Base-by-base conservation (phyloP, 805 yeast species). In the Starmerella lactis-condensi region DNA sequence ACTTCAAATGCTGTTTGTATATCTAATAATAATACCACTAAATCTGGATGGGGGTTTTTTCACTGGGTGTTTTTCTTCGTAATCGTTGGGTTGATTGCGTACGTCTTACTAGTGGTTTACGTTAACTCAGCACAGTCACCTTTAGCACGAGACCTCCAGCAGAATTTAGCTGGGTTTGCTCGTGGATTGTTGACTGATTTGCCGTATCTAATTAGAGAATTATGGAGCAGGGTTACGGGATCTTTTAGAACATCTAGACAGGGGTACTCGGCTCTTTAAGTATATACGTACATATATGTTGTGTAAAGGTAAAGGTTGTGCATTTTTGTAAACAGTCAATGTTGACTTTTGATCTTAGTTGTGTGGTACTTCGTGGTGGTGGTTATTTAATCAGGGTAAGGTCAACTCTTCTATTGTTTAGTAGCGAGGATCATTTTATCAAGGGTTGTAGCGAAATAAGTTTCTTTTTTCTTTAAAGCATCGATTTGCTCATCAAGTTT, bases 211-310 rank as follows among this genome's bases (percentile, higher is more conserved):
- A 69, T 81, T 30, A 56, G 72, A 21, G 93, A 79, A 41, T 72
- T 83, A 38, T 42, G 67, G 26, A 63, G 59, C 39, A 93, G 83
- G 53, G 62, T 83, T 4, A 57, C 69, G 25, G 67, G 66, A 30
- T 79, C 83, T 21, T 61, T 73, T 32, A 74, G 83, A 5, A 65
- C 70, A 15, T 57, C 65, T 28, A 60, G 61, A 44, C 92, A 92
- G 17, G 96, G 93, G 13, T 85, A 89, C 52, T 73, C 92, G 48
- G 96, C 95, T 22, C 92, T 89, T 8, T 83, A 60, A 18, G 8
- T 23, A 6, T 8, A 18, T 23, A 5, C 11, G 6, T 15, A 9
- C 12, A 9, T 11, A 24, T 9, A 24, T 12, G n/a, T 15, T 8
- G 11, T 10, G 26, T 11, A 24, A 8, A 15, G 10, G 26, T n/a